These are phyloP conservation scores for Sesbania bispinosa DNA, from an alignment of 306 rosid species.

Conservation along the genomic window DNA sequence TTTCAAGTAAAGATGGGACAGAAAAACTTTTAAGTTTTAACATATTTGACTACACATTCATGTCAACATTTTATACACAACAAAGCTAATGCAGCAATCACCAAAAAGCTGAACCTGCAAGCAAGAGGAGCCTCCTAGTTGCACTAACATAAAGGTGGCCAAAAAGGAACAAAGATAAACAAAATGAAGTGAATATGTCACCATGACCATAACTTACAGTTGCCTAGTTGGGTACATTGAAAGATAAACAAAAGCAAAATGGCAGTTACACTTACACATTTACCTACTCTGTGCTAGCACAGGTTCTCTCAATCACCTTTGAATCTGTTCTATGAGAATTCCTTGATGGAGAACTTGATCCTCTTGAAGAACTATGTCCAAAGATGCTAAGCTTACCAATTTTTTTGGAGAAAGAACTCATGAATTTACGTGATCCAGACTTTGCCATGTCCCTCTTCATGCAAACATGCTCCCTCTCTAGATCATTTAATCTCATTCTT, in stretches of 20 bases:
- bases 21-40: not conserved
- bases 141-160: conserved; percentile 42
- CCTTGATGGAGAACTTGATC: conserved; percentile 85
- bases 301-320: conserved; percentile 90
- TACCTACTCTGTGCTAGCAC: conserved; percentile 91
- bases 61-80: conserved; percentile 23
- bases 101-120: conserved; percentile 40
- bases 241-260: not conserved
- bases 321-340: conserved; percentile 92
- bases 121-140: conserved; percentile 37
- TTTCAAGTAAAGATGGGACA: not conserved
- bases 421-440: conserved; percentile 79
- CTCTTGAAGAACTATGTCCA: conserved; percentile 81
- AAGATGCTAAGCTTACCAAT: conserved; percentile 71
- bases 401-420: conserved; percentile 86
- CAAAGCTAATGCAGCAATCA: conserved; percentile 28
- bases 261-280: conserved; percentile 25
- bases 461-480: conserved; percentile 95
- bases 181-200: conserved; percentile 27
- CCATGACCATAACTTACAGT: conserved; percentile 47
- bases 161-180: conserved; percentile 18
- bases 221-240: conserved; percentile 27
- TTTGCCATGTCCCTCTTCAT: conserved; percentile 98
- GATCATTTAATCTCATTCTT: conserved; percentile 90
- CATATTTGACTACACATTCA: not conserved